phyloP scores from a whole-genome alignment of 2,329 filamentous ascomycete species.

The Scolecobasidium constrictum region DNA sequence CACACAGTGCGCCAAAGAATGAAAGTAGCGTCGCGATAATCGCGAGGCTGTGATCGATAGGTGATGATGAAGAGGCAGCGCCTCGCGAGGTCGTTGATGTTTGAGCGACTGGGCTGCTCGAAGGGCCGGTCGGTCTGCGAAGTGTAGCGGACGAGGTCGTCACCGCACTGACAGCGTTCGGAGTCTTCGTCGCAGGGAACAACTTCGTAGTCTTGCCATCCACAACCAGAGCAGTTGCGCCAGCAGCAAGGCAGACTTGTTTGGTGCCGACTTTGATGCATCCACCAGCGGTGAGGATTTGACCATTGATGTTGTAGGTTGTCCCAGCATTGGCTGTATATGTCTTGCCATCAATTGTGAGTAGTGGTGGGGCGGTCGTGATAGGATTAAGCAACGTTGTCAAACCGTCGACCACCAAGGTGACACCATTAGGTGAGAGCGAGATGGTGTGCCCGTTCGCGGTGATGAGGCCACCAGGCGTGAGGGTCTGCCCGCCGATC shows the following conservation, averaged over 20 bases:
- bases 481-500: slow-evolving; percentile 11
- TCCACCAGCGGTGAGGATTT: slow-evolving; percentile 11
- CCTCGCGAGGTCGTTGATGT: background rate
- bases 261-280: slow-evolving; percentile 6
- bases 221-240: slow-evolving; percentile 8
- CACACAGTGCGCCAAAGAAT: slow-evolving; percentile 1
- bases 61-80: background rate
- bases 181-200: slow-evolving; percentile 7
- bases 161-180: slow-evolving; percentile 4
- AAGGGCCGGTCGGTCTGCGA: background rate
- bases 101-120: background rate
- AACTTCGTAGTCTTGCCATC: slow-evolving; percentile 8
- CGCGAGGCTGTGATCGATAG: background rate
- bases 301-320: slow-evolving; percentile 10
- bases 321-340: slow-evolving; percentile 11
- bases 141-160: background rate
- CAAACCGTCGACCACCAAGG: slow-evolving; percentile 9
- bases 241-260: slow-evolving; percentile 4
- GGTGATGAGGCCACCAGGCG: slow-evolving; percentile 9
- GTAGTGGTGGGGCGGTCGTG: slow-evolving; percentile 6
- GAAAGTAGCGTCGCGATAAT: background rate
- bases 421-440: slow-evolving; percentile 5
- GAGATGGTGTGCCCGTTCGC: slow-evolving; percentile 7
- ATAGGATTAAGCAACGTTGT: slow-evolving; percentile 7
- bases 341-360: slow-evolving; percentile 7